Percentiles rank a stretch among this genome's conserved stretches.
Conservation (phyloP, 2,329 filamentous ascomycete species). For the Geosmithia flava region DNA sequence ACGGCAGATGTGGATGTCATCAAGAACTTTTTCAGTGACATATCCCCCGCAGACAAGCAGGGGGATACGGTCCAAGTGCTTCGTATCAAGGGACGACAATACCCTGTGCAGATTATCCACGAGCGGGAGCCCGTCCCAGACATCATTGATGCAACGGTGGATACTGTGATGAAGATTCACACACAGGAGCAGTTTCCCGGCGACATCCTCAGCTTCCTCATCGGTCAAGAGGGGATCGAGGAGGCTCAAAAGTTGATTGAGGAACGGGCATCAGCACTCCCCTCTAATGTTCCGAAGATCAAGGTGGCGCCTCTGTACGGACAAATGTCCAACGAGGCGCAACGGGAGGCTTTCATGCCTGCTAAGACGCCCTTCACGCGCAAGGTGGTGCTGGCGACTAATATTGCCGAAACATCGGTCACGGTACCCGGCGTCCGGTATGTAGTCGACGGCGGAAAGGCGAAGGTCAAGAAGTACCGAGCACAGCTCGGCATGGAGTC, state of each 20-base stretch:
- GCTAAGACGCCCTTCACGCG: conserved; percentile 59
- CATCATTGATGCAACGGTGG: conserved; percentile 69
- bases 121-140: conserved; percentile 64
- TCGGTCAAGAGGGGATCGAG: conserved; percentile 88
- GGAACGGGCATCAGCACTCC: conserved; percentile 62
- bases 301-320: conserved; percentile 75
- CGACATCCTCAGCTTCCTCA: conserved; percentile 85
- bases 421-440: conserved; percentile 88
- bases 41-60: conserved; percentile 6
- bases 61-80: conserved; percentile 25
- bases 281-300: conserved; percentile 61
- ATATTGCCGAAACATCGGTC: conserved; percentile 97
- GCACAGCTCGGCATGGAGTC: conserved; percentile 79
- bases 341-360: conserved; percentile 76
- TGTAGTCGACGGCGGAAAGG: conserved; percentile 87
- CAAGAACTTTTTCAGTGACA: conserved; percentile 55
- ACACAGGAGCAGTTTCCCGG: conserved; percentile 82
- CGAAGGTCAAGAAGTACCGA: conserved; percentile 87
- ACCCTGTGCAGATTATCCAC: conserved; percentile 69
- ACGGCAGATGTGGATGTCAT: conserved; percentile 81
- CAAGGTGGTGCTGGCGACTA: conserved; percentile 86
- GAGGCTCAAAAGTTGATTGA: conserved; percentile 68
- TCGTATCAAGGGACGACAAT: conserved; percentile 77
- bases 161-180: conserved; percentile 78
- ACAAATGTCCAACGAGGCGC: conserved; percentile 73